Conservation (phyloP, 495 filamentous ascomycete species). For the Bathelium albidoporum region DNA sequence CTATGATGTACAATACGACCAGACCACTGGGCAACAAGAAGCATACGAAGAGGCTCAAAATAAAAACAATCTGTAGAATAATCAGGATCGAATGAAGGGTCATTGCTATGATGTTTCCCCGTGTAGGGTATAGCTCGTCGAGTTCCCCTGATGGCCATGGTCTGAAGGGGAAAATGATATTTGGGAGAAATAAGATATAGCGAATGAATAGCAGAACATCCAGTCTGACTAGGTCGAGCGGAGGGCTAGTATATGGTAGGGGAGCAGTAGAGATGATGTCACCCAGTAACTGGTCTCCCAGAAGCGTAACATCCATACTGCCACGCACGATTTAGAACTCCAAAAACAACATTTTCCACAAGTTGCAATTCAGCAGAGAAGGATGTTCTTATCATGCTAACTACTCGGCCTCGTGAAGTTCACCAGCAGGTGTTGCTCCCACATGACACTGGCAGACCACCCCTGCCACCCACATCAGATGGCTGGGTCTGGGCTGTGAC, state of each 20-base stretch:
- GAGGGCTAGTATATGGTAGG: not conserved
- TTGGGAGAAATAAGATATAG: not conserved
- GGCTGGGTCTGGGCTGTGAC: not conserved
- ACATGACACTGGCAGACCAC: too few relatives aligned
- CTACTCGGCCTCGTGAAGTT: not conserved
- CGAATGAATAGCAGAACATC: not conserved
- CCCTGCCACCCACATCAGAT: not conserved
- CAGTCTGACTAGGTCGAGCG: not conserved
- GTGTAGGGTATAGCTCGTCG: slow-evolving; percentile 2
- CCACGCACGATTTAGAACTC: not conserved
- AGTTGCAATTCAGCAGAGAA: too few relatives aligned
- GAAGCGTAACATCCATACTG: not conserved
- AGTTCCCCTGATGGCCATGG: slow-evolving; percentile 5
- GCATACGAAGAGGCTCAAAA: not conserved
- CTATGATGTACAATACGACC: not conserved
- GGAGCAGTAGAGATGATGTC: not conserved
- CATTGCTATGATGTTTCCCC: not conserved
- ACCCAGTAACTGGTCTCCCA: slow-evolving; percentile 4
- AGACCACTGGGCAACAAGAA: not conserved
- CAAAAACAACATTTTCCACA: not conserved
- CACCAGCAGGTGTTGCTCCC: not conserved
- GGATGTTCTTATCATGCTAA: too few relatives aligned
- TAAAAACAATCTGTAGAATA: not conserved
- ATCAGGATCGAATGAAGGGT: not conserved
- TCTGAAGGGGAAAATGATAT: slow-evolving; percentile 1